These are phyloP conservation scores for Chlamydomonas schloesseri DNA, from an alignment of 139 green algal species.

Conservation along the genomic window DNA sequence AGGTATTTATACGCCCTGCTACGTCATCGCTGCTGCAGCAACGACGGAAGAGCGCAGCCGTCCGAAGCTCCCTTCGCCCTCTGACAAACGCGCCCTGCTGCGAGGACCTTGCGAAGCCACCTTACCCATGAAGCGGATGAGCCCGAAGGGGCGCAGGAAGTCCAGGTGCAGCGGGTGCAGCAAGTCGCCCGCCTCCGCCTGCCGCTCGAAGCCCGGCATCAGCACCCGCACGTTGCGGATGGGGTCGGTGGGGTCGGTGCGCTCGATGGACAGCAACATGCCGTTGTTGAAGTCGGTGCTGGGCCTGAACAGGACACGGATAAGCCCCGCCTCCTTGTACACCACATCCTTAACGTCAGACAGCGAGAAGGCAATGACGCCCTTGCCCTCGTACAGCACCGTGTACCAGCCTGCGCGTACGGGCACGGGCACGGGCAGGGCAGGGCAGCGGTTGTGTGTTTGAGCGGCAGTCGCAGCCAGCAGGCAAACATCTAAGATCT, in stretches of 20 bases:
- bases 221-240: constrained; percentile 53
- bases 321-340: constrained; percentile 32
- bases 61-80: too few species aligned
- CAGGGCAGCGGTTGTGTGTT: too few species aligned
- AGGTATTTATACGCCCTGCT: too few species aligned
- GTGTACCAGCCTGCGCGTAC: constrained; percentile 38
- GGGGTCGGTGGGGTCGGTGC: constrained; percentile 50
- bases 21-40: constrained; percentile 31
- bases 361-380: constrained; percentile 29
- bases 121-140: constrained; percentile 46
- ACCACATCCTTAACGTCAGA: constrained; percentile 36
- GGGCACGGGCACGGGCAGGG: too few species aligned
- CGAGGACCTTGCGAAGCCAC: too few species aligned
- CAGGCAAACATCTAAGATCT: too few species aligned
- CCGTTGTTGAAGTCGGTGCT: constrained; percentile 56
- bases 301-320: constrained; percentile 34
- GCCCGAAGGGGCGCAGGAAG: constrained; percentile 23
- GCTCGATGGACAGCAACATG: constrained; percentile 25
- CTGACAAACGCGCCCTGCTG: too few species aligned
- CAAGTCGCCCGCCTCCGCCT: neutral
- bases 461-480: too few species aligned
- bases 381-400: constrained; percentile 55
- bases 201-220: constrained; percentile 44
- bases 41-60: too few species aligned
- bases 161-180: constrained; percentile 46